Base-by-base conservation (phyloP, 495 filamentous ascomycete species). In the Letharia lupina region DNA sequence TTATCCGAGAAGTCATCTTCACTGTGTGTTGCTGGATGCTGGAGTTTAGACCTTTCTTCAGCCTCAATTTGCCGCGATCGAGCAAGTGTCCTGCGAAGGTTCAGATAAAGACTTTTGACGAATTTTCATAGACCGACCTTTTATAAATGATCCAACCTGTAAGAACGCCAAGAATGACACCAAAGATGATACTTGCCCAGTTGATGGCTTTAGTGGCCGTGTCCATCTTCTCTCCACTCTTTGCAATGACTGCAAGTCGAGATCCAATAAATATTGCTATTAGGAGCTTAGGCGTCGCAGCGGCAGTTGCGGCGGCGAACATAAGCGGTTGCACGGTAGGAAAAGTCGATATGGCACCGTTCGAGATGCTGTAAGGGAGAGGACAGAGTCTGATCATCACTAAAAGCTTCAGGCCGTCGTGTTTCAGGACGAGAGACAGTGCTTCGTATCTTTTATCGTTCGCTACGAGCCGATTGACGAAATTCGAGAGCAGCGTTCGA, bases 371-470 rank as follows among this genome's bases (percentile, higher is more conserved):
- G 73, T 96, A 98, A n/a, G 94, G 94, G 66, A 98, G 75, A 33
- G 94, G 94, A 67, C 94, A 97, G 45, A 98, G 78, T 40, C 94
- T 82, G 65, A 98, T 96, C 90, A 96, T 96, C 69, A 88, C 86
- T 41, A 98, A 80, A 23, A 98, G 81, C 68, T 91, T 90, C 48
- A 98, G 73, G 0, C 94, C 95, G 73, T 98, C 94, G 70, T 91
- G 87, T 62, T 87, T 86, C 44, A 87, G 71, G 8, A 87, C 88
- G 60, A 90, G 76, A 10, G 86, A 77, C 39, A 91, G 77, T 18
- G 88, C 88, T 3, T 85, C 85, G 71, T 91, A 91, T 45, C 92
- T 82, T 71, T 84, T 87, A 76, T 98, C 94, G 50, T 82, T 82
- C 54, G 89, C 89, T 58, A 96, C 90, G 68, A 96, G 79, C 7